Percentiles rank a stretch among this genome's conserved stretches.
These are phyloP conservation scores for Narthecium ossifragum DNA, from an alignment of 106 monocot species.

Conservation along the genomic window DNA sequence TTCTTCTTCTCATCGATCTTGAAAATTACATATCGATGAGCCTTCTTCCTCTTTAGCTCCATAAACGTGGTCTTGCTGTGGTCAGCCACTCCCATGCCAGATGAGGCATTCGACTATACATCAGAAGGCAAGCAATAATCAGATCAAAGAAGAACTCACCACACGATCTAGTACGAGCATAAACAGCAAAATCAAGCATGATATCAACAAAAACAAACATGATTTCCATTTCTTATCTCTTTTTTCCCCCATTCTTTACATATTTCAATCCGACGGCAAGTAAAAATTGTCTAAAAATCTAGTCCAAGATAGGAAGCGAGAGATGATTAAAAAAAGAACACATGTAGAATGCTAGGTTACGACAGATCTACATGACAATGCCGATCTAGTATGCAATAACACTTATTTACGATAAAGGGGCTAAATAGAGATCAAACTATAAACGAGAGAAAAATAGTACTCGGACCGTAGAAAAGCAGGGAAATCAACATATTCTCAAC, in stretches of 20 bases:
- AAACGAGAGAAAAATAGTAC: too few relatives aligned
- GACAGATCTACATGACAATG: too few relatives aligned
- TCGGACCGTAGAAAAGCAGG: too few relatives aligned
- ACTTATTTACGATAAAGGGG: too few relatives aligned
- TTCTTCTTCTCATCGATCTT: conserved; percentile 44
- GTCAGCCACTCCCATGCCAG: conserved; percentile 30
- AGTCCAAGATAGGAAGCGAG: too few relatives aligned
- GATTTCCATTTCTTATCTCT: not conserved
- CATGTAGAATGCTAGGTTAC: too few relatives aligned
- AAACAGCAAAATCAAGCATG: not conserved
- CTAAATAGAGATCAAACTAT: too few relatives aligned
- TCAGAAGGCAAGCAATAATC: too few relatives aligned
- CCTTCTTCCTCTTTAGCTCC: conserved; percentile 33
- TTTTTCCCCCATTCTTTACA: not conserved
- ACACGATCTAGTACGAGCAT: too few relatives aligned
- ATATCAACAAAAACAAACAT: not conserved
- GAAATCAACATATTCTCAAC: not conserved
- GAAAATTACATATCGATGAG: conserved; percentile 32
- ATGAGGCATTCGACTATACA: conserved; percentile 27
- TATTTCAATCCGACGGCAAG: not conserved
- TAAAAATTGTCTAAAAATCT: not conserved
- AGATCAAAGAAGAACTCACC: too few relatives aligned
- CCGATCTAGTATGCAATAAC: too few relatives aligned
- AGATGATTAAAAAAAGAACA: too few relatives aligned
- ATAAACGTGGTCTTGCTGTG: conserved; percentile 28